A percentile compares a stretch with the other conserved stretches of the same genome.
Conservation (phyloP, 345 rosid genomes). For the Populus davidiana region DNA sequence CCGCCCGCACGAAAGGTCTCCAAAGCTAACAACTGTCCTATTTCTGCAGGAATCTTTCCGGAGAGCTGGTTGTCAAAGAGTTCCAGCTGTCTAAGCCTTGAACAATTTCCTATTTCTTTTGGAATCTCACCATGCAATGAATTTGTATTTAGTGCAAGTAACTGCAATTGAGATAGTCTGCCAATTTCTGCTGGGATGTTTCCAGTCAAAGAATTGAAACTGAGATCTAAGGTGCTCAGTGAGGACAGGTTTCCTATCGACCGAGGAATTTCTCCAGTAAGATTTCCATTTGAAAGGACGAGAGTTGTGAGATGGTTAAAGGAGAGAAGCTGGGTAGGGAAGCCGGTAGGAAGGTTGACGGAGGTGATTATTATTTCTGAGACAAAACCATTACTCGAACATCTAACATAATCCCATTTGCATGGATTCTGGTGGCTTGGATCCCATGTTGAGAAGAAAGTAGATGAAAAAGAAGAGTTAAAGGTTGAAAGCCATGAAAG, state of each 20-base stretch:
- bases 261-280: slow-evolving; percentile 53
- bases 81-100: slow-evolving; percentile 46
- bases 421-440: slow-evolving; percentile 52
- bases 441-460: slow-evolving; percentile 67
- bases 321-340: slow-evolving; percentile 48
- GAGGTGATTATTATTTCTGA: slow-evolving; percentile 42
- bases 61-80: slow-evolving; percentile 58
- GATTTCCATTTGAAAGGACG: slow-evolving; percentile 48
- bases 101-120: slow-evolving; percentile 46
- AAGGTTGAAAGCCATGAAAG: slow-evolving; percentile 71
- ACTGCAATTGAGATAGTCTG: slow-evolving; percentile 31
- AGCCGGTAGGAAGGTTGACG: slow-evolving; percentile 38
- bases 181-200: slow-evolving; percentile 53
- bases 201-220: slow-evolving; percentile 54
- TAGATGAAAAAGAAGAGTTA: slow-evolving; percentile 45
- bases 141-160: slow-evolving; percentile 49
- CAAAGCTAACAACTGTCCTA: slow-evolving; percentile 40
- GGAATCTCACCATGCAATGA: slow-evolving; percentile 45
- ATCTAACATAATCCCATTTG: slow-evolving; percentile 53
- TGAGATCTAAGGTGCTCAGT: slow-evolving; percentile 52
- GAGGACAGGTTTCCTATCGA: slow-evolving; percentile 49
- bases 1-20: slow-evolving; percentile 64
- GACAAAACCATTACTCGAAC: slow-evolving; percentile 45
- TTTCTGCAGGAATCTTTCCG: slow-evolving; percentile 52
- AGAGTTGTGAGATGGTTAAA: slow-evolving; percentile 43